Evolutionary conservation across 495 filamentous ascomycete genomes (phyloP).

Genomic region (Penicillium verhagenii): DNA sequence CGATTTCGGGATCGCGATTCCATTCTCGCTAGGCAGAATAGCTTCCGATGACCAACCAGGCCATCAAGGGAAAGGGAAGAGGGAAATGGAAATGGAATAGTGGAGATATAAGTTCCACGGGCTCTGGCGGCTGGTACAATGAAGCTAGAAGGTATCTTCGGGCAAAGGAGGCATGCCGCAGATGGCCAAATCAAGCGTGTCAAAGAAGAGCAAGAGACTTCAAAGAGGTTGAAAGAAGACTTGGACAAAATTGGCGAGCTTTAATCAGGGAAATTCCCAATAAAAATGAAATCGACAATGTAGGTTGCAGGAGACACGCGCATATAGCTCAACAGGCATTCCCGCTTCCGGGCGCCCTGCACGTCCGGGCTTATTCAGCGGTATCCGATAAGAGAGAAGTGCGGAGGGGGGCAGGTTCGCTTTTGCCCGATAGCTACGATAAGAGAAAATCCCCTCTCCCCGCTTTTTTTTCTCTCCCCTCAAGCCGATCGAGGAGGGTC

Average conservation of each 20-base stretch:
- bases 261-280: not conserved
- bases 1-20: slow-evolving; percentile 31
- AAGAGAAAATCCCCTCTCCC: slow-evolving; percentile 16
- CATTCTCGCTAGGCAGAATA: slow-evolving; percentile 14
- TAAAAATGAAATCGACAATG: not conserved
- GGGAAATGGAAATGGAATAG: too few relatives aligned
- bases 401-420: slow-evolving; percentile 3
- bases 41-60: not conserved
- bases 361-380: slow-evolving; percentile 1
- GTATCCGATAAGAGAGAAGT: not conserved
- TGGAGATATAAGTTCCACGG: not conserved
- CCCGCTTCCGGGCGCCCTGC: not conserved
- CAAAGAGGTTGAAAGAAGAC: not conserved
- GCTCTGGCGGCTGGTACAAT: not conserved
- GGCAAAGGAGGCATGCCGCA: slow-evolving; percentile 2
- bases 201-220: not conserved
- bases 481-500: not conserved
- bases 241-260: not conserved
- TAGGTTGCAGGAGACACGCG: too few relatives aligned
- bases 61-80: not conserved
- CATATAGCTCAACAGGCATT: not conserved
- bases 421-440: slow-evolving; percentile 12
- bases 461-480: slow-evolving; percentile 2
- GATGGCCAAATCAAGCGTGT: not conserved
- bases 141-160: not conserved